Conservation (phyloP, 2,329 filamentous ascomycete species). For the Trichoderma polysporum region DNA sequence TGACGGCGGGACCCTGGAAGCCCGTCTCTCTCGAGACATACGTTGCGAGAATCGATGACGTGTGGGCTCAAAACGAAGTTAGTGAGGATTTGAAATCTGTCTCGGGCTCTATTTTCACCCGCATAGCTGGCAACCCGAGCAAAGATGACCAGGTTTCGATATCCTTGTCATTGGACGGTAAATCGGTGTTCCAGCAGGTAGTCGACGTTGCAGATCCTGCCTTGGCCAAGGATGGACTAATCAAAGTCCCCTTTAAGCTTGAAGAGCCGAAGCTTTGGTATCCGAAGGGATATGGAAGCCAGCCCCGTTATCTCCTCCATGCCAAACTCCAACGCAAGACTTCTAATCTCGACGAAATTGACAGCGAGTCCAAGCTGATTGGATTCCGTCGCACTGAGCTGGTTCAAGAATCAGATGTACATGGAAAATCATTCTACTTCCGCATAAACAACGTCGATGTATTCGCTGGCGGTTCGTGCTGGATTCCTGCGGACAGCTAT, state of each 20-base stretch:
- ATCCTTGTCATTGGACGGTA: constrained; percentile 27
- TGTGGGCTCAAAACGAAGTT: constrained; percentile 46
- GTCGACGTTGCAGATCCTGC: not conserved
- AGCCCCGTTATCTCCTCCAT: constrained; percentile 13
- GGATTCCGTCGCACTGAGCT: constrained; percentile 63
- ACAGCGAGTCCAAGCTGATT: constrained; percentile 48
- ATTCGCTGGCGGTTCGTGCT: constrained; percentile 74
- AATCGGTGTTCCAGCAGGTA: constrained; percentile 23
- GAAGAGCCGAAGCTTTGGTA: constrained; percentile 35
- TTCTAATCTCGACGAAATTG: not conserved
- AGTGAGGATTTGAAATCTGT: constrained; percentile 39
- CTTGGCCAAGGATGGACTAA: not conserved
- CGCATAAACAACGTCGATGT: constrained; percentile 69
- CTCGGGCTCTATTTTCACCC: constrained; percentile 39
- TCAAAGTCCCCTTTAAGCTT: constrained; percentile 35
- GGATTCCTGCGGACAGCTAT: constrained; percentile 78
- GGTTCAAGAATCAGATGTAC: constrained; percentile 54
- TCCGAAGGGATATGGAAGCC: constrained; percentile 23
- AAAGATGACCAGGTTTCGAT: constrained; percentile 29
- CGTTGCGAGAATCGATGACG: constrained; percentile 55
- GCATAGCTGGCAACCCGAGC: constrained; percentile 36
- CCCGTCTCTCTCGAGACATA: constrained; percentile 66
- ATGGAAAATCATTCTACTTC: constrained; percentile 73
- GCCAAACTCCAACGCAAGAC: not conserved
- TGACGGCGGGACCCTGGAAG: constrained; percentile 66